Evolutionary conservation across 1,139 yeast genomes (phyloP), one percentile per base, ranked within the genome.

Genomic region (Geotrichum citri-aurantii): DNA sequence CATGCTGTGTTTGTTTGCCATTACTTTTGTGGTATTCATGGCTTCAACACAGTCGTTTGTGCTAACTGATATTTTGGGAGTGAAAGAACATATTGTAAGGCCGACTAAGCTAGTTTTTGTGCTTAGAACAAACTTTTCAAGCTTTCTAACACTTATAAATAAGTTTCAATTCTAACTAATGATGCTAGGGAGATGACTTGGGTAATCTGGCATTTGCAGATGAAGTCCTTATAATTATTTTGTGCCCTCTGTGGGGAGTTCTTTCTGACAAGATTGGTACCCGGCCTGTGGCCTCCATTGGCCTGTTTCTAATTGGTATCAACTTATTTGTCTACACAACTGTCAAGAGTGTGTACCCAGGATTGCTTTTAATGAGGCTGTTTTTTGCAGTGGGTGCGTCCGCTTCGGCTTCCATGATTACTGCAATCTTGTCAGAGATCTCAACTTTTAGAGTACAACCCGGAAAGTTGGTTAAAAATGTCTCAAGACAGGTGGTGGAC

Each of bases 21-120:
- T 86, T 37, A 76, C 88, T 2, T 75, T 84, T 56, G 82, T 84
- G 51, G 90, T 86, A n/a, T 86, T 85, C 66, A 70, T 85, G 55
- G 77, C 84, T 40, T 79, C 89, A 5, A 81, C 89, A 1, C 91
- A 85, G 72, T 83, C 91, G 2, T 85, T 84, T 67, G 84, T 80
- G 68, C 74, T 86, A 47, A 77, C 82, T 4, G 84, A 83, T 65
- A 80, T 83, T 0, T 71, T 84, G 19, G 81, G 81, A 0, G 71
- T 81, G 42, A 70, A 76, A 6, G 68, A 72, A 4, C 74, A 76
- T 51, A 75, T 83, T 46, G 70, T 67, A 62, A 27, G 70, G 58
- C 7, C 5, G 14, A 17, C 17, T n/a, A 14, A 3, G 6, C 17
- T 33, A 6, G n/a, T 3, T n/a, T 12, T 33, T 12, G 17, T 33